Base-by-base conservation (phyloP, 345 rosid species). In the Salix exigua region DNA sequence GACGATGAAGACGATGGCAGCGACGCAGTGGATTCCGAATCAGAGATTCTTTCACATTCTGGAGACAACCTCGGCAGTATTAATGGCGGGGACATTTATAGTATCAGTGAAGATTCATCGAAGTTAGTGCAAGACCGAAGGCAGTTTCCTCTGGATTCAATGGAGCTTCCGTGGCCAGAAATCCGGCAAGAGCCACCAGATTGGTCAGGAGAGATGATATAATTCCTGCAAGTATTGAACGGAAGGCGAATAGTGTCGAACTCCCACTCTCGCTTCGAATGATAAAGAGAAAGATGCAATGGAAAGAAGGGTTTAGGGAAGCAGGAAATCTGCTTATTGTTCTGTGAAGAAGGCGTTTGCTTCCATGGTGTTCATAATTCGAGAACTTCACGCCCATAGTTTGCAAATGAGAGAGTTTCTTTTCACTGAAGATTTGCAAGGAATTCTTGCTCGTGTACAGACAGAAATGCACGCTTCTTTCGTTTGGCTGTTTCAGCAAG, bases 401-500 rank as follows among this genome's bases (percentile, higher is more conserved):
- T 35, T 96, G 19, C 99, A 89, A 48, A 91, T 92, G 97, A 85
- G 98, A 62, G 96, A 92, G 83, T 2, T 85, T 74, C 80, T 89
- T 0, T 87, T 77, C 66, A 89, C 84, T 73, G 91, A 93, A 77
- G 97, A 96, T 77, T 80, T 93, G 61, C 94, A 88, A 71, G 93
- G 85, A 40, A 86, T 92, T 70, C 76, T 96, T 18, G 84, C 60
- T 37, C 87, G 96, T 11, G 99, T 91, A 0, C 93, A 91, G 58
- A 84, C 77, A 71, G 99, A 96, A 74, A 86, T 93, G 91, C 90
- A 93, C 75, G 91, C 88, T 9, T 96, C 98, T 1, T 96, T 96
- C 68, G 97, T 96, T 1, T 93, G 99, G 99, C 79, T 96, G 76
- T 96, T 96, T 37, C 98, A 96, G 53, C 96, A 87, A 80, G 94